Conservation (phyloP, 306 rosid species). For the Sicyos baderoa region DNA sequence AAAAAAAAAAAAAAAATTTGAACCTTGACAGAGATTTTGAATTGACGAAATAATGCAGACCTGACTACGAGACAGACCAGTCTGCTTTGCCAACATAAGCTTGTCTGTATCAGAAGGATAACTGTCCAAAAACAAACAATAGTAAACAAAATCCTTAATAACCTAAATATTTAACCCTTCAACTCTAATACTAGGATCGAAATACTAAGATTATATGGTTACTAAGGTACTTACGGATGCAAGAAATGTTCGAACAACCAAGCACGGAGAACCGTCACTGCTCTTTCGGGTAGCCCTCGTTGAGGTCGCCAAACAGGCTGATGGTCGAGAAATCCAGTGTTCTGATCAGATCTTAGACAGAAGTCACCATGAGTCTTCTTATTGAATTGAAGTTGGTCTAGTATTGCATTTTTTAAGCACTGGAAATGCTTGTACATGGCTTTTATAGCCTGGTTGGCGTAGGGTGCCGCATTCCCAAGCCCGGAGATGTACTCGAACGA, state of each 20-base stretch:
- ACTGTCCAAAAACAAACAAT: conserved; percentile 27
- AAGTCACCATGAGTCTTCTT: conserved; percentile 37
- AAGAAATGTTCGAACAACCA: conserved; percentile 88
- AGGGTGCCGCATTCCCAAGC: conserved; percentile 70
- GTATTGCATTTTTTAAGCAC: conserved; percentile 59
- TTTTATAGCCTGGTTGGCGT: conserved; percentile 70
- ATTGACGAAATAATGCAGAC: conserved; percentile 22
- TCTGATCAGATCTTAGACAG: conserved; percentile 35
- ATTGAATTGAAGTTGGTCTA: conserved; percentile 59
- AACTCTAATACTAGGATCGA: neutral
- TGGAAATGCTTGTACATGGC: conserved; percentile 75
- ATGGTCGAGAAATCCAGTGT: conserved; percentile 47
- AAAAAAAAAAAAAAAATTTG: neutral
- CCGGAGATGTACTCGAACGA: conserved; percentile 87
- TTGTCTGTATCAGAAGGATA: conserved; percentile 89
- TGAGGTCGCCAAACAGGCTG: conserved; percentile 92
- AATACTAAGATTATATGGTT: neutral
- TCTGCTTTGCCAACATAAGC: conserved; percentile 76
- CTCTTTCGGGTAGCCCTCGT: conserved; percentile 81
- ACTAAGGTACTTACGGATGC: conserved; percentile 63
- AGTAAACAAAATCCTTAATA: neutral
- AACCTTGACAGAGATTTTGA: neutral
- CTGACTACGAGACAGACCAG: conserved; percentile 90
- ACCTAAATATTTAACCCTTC: neutral
- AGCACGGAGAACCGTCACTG: conserved; percentile 71